Conservation (phyloP, 345 rosid species). For the Acer yangbiense region DNA sequence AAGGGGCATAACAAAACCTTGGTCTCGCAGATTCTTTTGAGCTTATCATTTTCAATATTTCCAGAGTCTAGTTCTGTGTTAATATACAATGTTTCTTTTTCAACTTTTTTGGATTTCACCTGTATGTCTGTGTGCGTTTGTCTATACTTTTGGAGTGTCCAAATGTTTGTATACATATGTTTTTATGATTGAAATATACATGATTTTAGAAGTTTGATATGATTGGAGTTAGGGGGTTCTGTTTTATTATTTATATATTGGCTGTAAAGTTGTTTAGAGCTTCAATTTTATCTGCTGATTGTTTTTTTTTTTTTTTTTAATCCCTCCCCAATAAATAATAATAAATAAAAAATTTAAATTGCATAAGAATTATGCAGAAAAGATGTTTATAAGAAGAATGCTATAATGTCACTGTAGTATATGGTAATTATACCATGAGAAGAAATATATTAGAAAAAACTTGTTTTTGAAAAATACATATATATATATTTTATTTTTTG, state of each 20-base stretch:
- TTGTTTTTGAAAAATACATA: neutral
- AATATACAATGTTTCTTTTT: neutral
- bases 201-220: neutral
- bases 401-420: neutral
- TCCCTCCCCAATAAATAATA: neutral
- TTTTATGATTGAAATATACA: neutral
- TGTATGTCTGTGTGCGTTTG: neutral
- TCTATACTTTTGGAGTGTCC: neutral
- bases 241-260: neutral
- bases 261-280: neutral
- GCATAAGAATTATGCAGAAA: neutral
- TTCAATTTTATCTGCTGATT: neutral
- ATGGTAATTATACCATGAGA: neutral
- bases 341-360: neutral
- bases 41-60: neutral
- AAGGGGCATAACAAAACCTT: neutral
- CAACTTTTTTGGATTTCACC: neutral
- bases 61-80: neutral
- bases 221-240: neutral
- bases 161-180: neutral
- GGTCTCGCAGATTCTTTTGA: neutral
- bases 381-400: neutral
- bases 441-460: neutral
- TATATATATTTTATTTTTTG: neutral
- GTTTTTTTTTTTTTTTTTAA: neutral